Conservation (phyloP, 2,329 filamentous ascomycete species). For the Monosporascus sp. region DNA sequence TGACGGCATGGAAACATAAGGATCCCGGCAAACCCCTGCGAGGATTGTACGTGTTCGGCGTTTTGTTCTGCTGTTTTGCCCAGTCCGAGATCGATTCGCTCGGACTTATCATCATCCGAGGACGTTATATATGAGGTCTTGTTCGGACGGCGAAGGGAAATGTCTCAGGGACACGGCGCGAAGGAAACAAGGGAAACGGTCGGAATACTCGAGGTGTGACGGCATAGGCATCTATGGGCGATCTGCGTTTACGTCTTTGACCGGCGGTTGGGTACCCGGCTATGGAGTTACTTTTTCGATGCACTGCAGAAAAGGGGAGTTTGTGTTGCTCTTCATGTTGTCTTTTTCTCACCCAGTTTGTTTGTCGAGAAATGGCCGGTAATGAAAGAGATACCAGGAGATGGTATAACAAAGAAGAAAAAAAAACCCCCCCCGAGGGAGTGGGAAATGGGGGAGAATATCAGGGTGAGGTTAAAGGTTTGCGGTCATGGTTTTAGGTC, state of each 20-base stretch:
- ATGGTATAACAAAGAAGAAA: background rate
- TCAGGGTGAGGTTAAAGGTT: background rate
- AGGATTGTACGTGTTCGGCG: constrained; percentile 16
- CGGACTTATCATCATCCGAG: background rate
- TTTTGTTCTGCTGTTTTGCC: constrained; percentile 7
- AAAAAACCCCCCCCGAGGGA: background rate
- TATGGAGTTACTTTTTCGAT: background rate
- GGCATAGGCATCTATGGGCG: background rate
- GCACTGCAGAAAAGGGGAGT: background rate
- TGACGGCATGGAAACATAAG: constrained; percentile 24
- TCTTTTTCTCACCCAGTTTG: background rate
- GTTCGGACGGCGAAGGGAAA: background rate
- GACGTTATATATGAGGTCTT: background rate
- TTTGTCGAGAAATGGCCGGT: background rate
- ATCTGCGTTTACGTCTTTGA: background rate
- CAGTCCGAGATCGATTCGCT: background rate
- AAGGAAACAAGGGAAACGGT: background rate
- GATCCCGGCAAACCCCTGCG: constrained; percentile 13
- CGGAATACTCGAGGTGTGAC: background rate
- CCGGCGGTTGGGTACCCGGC: background rate
- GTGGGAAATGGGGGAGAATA: background rate
- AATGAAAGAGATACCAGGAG: background rate
- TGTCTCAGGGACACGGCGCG: background rate
- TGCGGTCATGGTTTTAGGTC: too few species aligned
- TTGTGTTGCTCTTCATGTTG: background rate